A percentile compares a stretch with the other conserved stretches of the same genome.
These are phyloP conservation scores for Punctularia strigosozonata DNA, from an alignment of 768 basidiomycete species.

Conservation along the genomic window DNA sequence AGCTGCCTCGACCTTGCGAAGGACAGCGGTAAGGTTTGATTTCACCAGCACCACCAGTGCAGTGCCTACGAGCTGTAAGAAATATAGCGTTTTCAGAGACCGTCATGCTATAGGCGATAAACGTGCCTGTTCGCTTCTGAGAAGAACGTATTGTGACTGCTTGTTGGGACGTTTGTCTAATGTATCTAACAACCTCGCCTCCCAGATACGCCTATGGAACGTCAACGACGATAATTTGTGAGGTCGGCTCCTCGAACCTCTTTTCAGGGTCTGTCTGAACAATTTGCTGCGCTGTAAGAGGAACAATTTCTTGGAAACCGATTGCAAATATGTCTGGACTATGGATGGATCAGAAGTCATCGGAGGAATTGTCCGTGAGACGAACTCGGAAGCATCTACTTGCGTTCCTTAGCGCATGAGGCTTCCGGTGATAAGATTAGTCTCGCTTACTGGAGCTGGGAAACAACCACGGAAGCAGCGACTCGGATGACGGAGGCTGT, in stretches of 20 bases:
- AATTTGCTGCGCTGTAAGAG: constrained; percentile 95
- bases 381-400: constrained; percentile 37
- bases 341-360: constrained; percentile 1
- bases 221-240: constrained; percentile 1
- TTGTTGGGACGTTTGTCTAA: constrained; percentile 61
- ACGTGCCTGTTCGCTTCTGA: constrained; percentile 84
- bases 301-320: constrained; percentile 96
- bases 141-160: constrained; percentile 64
- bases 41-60: constrained; percentile 82
- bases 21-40: constrained; percentile 59
- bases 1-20: constrained; percentile 87
- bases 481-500: constrained; percentile 72
- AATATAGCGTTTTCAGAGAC: background rate
- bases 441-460: constrained; percentile 57
- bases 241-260: constrained; percentile 31
- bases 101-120: background rate
- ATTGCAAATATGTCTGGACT: constrained; percentile 87
- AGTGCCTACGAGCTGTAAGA: constrained; percentile 78
- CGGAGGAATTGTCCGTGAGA: constrained; percentile 1
- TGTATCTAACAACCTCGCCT: constrained; percentile 66
- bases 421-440: background rate
- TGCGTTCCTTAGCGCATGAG: background rate
- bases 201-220: constrained; percentile 70
- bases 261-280: constrained; percentile 93
- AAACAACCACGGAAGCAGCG: constrained; percentile 83